Evolutionary conservation across 2,329 filamentous ascomycete species (phyloP).

Genomic region (Hymenoscyphus repandus): DNA sequence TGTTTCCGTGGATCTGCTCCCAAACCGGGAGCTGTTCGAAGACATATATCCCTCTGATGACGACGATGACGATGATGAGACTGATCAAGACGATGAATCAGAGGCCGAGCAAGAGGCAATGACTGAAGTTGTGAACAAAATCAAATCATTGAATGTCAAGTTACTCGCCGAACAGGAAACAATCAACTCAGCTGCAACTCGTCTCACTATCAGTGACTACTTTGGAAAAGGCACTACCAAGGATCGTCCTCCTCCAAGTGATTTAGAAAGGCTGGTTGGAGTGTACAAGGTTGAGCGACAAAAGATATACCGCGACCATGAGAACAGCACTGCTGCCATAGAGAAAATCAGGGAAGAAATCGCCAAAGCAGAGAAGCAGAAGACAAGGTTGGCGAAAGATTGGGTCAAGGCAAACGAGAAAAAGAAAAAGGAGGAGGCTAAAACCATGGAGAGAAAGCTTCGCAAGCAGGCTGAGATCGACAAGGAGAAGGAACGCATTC

Average conservation of each 20-base stretch:
- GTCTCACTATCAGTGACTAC: constrained; percentile 25
- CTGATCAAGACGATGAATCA: constrained; percentile 28
- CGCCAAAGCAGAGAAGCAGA: constrained; percentile 30
- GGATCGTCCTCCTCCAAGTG: constrained; percentile 14
- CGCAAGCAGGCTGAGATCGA: constrained; percentile 34
- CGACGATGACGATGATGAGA: constrained; percentile 29
- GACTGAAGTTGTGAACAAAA: constrained; percentile 17
- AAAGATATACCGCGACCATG: constrained; percentile 37
- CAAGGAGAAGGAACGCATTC: constrained; percentile 41
- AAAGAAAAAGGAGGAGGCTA: constrained; percentile 33
- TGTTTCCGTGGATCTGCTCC: constrained; percentile 54
- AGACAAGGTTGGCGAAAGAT: constrained; percentile 24
- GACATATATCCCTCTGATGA: constrained; percentile 33
- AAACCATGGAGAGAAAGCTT: constrained; percentile 32
- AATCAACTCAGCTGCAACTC: constrained; percentile 26
- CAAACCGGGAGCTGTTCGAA: constrained; percentile 41
- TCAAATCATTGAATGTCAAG: constrained; percentile 21
- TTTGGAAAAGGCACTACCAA: constrained; percentile 22
- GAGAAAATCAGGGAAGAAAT: constrained; percentile 34
- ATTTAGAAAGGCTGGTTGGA: constrained; percentile 22
- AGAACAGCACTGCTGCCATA: constrained; percentile 29
- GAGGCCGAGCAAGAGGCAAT: constrained; percentile 26
- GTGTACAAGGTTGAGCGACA: constrained; percentile 26
- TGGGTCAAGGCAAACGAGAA: constrained; percentile 32
- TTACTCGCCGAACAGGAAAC: constrained; percentile 28